Conservation (phyloP, 345 rosid species). For the Camelina sativa region DNA sequence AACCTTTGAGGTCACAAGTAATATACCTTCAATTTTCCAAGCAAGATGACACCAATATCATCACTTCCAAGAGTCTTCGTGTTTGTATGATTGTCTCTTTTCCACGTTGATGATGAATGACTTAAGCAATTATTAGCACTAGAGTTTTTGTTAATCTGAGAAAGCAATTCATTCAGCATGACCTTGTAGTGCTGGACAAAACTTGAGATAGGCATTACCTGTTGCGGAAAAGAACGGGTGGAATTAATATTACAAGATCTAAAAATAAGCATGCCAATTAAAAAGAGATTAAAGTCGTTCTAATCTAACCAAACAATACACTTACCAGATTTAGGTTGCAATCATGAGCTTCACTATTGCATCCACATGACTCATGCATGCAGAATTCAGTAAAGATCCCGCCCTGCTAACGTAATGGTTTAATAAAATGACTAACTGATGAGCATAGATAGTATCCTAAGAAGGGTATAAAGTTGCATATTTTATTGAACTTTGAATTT, state of each 20-base stretch:
- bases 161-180: conserved; percentile 46
- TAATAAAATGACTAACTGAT: conserved; percentile 3
- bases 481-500: conserved; percentile 37
- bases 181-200: conserved; percentile 63
- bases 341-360: conserved; percentile 53
- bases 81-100: conserved; percentile 43
- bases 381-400: conserved; percentile 70
- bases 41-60: conserved; percentile 59
- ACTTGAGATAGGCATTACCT: conserved; percentile 77
- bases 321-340: conserved; percentile 71
- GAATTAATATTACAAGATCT: conserved; percentile 9
- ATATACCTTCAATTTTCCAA: conserved; percentile 78
- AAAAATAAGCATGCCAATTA: neutral
- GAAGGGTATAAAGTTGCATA: conserved; percentile 29
- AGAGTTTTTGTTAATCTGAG: conserved; percentile 40
- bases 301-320: conserved; percentile 19
- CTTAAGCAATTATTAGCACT: conserved; percentile 29
- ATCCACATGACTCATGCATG: conserved; percentile 61
- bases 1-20: conserved; percentile 8
- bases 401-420: conserved; percentile 53
- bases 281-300: neutral
- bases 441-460: conserved; percentile 18
- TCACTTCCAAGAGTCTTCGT: conserved; percentile 61
- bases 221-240: conserved; percentile 11
- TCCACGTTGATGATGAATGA: conserved; percentile 38